These are phyloP conservation scores for Suillus subalutaceus DNA, from an alignment of 768 basidiomycete genomes.

Conservation along the genomic window DNA sequence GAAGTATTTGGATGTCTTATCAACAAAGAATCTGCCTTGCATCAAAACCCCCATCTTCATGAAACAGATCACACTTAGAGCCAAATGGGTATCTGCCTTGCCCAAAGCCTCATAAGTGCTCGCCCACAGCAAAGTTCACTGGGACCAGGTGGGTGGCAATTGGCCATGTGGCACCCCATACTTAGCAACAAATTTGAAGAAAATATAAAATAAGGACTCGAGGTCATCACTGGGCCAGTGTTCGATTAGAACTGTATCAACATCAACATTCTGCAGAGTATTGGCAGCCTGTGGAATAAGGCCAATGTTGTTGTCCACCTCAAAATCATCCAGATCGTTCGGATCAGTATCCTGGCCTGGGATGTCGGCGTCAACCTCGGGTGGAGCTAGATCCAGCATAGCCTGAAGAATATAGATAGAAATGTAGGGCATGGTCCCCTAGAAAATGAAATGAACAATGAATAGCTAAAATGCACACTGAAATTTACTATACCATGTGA, in stretches of 20 bases:
- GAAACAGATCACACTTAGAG: neutral
- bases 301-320: neutral
- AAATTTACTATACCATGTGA: neutral
- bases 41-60: neutral
- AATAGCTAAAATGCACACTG: conserved; percentile 6
- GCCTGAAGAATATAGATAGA: neutral
- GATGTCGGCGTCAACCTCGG: neutral
- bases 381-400: neutral
- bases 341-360: neutral
- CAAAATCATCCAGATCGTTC: neutral
- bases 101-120: neutral
- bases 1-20: neutral
- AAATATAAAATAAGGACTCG: neutral
- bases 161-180: neutral
- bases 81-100: neutral
- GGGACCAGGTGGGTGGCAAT: neutral
- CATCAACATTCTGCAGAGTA: neutral
- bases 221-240: neutral
- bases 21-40: neutral
- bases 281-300: conserved; percentile 1
- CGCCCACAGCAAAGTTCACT: neutral
- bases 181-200: neutral
- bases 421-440: conserved; percentile 12
- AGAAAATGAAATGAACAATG: conserved; percentile 8
- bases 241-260: neutral